phyloP scores from a whole-genome alignment of 768 basidiomycete genomes.

The Suillus occidentalis region DNA sequence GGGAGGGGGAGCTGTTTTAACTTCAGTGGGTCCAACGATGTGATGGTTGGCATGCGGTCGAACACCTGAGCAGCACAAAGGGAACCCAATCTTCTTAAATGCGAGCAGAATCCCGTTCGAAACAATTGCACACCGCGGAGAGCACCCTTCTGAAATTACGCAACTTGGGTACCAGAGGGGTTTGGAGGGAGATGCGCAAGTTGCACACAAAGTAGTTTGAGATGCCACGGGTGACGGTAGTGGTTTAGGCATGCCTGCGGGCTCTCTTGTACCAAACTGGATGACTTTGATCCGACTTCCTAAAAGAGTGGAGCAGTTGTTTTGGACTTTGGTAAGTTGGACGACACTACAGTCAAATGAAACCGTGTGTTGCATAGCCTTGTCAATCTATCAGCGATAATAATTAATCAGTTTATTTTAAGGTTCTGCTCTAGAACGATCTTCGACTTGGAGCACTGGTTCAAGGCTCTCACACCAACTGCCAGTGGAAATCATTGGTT shows the following conservation, averaged over 20 bases:
- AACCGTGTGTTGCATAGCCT: neutral
- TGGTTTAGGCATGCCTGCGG: neutral
- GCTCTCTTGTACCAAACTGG: neutral
- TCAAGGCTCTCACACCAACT: neutral
- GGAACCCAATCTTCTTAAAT: neutral
- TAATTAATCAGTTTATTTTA: neutral
- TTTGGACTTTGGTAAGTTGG: neutral
- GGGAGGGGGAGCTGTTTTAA: neutral
- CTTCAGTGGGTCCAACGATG: neutral
- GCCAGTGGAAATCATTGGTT: neutral
- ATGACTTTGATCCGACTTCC: neutral
- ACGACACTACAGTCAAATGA: neutral
- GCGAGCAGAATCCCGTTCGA: neutral
- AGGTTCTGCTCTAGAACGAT: neutral
- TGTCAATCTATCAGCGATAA: neutral
- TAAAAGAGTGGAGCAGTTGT: too few species aligned
- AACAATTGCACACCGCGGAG: neutral
- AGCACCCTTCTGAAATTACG: neutral
- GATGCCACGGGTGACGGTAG: neutral
- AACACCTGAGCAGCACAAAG: neutral
- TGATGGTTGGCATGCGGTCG: too few species aligned
- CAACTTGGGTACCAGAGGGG: neutral
- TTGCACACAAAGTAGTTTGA: neutral
- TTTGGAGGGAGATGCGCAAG: neutral
- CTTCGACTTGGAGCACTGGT: too few species aligned